Evolutionary conservation across 768 basidiomycete species (phyloP), one percentile per base, ranked within the genome.

Genomic region (Boletus tylopilopsis): DNA sequence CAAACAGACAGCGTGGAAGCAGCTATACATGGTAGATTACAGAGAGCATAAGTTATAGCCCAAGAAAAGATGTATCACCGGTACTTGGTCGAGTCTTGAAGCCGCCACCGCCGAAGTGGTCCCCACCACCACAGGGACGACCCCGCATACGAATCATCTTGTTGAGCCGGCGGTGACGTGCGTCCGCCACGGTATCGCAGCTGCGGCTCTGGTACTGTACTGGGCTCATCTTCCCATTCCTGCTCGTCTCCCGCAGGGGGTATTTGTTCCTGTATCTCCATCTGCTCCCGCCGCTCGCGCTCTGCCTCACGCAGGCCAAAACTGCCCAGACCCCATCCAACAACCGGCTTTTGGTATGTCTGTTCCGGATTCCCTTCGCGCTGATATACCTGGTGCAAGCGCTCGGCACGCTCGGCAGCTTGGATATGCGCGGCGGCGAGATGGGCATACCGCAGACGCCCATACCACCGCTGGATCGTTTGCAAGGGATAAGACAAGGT

Each of bases 81-180:
- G 65, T 92, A 92, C 42, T 76, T 73, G 9, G 89, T 90, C 53
- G 86, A 79, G 59, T 92, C 90, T 56, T 84, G 79, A 56, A 91
- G 65, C 39, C 90, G 73, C 89, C 87, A 91, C 24, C 76, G 74
- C 39, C 77, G 72, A 19, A 91, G 66, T 3, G 89, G 87, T 0
- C 86, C 85, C 87, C 87, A 90, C 84, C 87, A 88, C 82, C 82
- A 89, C 51, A 87, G 53, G 6, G 85, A 86, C 27, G 63, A 62
- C 12, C 59, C 49, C 2, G 39, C 51, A 23, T 37, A 42, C 46
- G 51, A 47, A 4, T 53, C 51, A 13, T 42, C 32, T 15, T 25
- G 34, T 22, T 9, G 21, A 19, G 54, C 46, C 8, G 51, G 54
- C 39, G 45, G 46, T 11, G 35, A 24, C n/a, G 22, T 8, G 3